These are phyloP conservation scores for Microdochium paspali DNA, from an alignment of 2,329 filamentous ascomycete species.

Conservation along the genomic window DNA sequence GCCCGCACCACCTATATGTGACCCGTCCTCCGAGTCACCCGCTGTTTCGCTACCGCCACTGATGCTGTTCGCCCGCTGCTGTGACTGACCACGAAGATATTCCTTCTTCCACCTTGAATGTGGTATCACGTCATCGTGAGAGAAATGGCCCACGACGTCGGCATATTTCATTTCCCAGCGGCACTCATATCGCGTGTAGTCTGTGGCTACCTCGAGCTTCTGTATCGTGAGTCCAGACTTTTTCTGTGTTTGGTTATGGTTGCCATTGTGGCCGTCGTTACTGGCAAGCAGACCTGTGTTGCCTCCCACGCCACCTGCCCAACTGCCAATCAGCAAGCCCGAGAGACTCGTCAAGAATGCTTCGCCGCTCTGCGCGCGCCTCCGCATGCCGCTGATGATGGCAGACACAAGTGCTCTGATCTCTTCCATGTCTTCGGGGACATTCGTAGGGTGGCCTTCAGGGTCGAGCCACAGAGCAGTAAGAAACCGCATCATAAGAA, in stretches of 20 bases:
- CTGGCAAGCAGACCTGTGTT: not conserved
- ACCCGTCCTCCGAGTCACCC: not conserved
- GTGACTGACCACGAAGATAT: not conserved
- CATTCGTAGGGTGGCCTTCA: constrained; percentile 27
- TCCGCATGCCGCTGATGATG: constrained; percentile 42
- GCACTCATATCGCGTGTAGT: not conserved
- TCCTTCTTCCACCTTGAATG: not conserved
- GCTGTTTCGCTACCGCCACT: not conserved
- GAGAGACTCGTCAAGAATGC: constrained; percentile 51
- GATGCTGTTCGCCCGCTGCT: not conserved
- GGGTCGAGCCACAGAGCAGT: constrained; percentile 42
- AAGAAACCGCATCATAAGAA: constrained; percentile 41
- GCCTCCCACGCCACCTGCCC: not conserved
- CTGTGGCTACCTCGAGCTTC: not conserved
- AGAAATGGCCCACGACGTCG: not conserved
- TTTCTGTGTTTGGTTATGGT: not conserved
- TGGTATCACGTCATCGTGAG: not conserved
- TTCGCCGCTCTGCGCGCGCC: constrained; percentile 39
- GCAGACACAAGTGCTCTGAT: constrained; percentile 42
- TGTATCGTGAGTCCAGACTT: not conserved
- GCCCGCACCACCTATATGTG: not conserved
- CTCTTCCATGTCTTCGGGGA: constrained; percentile 39
- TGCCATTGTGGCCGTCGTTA: not conserved
- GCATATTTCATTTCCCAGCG: not conserved
- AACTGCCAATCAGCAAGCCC: constrained; percentile 24